phyloP scores from a whole-genome alignment of 176 grass and related monocot species.

The Leersia perrieri region DNA sequence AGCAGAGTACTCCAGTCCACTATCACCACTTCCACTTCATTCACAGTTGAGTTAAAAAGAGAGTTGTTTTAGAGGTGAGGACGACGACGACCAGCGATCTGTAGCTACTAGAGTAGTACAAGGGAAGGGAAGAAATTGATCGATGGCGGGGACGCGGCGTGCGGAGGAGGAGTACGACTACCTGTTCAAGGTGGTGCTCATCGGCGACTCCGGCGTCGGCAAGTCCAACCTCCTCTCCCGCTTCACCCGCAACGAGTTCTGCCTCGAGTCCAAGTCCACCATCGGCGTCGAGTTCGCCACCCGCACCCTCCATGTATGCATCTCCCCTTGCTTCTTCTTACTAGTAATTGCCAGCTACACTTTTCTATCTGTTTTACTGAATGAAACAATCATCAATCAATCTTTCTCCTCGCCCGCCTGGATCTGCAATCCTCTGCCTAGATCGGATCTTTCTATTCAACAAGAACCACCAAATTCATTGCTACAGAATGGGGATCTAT shows the following conservation, averaged over 20 bases:
- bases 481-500: not conserved
- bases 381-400: not conserved
- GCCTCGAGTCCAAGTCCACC: slow-evolving; percentile 97
- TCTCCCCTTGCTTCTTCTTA: not conserved
- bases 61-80: too few relatives aligned
- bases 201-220: slow-evolving; percentile 83
- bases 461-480: not conserved
- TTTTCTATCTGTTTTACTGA: not conserved
- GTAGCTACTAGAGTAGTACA: not conserved
- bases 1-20: too few relatives aligned
- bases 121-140: too few relatives aligned
- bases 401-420: not conserved
- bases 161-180: slow-evolving; percentile 89
- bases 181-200: slow-evolving; percentile 88
- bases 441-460: not conserved
- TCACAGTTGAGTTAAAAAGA: too few relatives aligned
- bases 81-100: not conserved
- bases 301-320: slow-evolving; percentile 38
- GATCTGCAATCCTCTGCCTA: not conserved
- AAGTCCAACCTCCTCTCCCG: slow-evolving; percentile 88
- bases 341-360: not conserved
- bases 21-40: too few relatives aligned
- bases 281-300: slow-evolving; percentile 98
- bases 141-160: slow-evolving; percentile 48
- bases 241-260: slow-evolving; percentile 92